Base-by-base conservation (phyloP, 768 basidiomycete genomes). In the Chalciporus pseudorubinellus region DNA sequence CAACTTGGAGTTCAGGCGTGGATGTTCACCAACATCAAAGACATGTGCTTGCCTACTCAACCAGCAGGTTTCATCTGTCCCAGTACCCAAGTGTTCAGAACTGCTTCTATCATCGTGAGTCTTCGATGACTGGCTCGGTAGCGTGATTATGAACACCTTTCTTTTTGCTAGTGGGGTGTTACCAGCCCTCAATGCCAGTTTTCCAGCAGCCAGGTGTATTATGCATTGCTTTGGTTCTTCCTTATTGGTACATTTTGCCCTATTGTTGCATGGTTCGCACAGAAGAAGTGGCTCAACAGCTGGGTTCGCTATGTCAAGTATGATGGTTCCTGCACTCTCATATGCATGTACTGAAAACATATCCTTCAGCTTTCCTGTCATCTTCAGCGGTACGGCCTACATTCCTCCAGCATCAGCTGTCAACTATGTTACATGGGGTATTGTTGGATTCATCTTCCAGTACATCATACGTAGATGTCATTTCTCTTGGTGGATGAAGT, bases 181-280 rank as follows among this genome's bases (percentile, higher is more conserved):
- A 89, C 92, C 51, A 89, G 90, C 9, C 91, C 90, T 24, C 75
- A 74, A n/a, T 76, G 84, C 10, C 84, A 84, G 60, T 92, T 87
- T 76, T 87, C 81, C 3, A 55, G 70, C 19, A 88, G 88, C 18
- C 81, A 84, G 61, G 70, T 85, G 22, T 87, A 85, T 69, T 75
- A 83, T 56, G 69, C 65, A 52, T 74, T 91, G 28, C 63, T 81
- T 18, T 83, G 84, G 71, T 92, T 90, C 74, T 93, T 93, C 86
- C 78, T 90, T 46, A 55, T 87, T 48, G 92, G 92, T 10, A 77
- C 83, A 43, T 26, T 83, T 46, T 75, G 79, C 41, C 91, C 90
- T 0, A 49, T 82, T 52, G 50, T 77, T 44, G 75, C 77, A 24
- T 91, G 78, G 67, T 53, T 81, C 51, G 58, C 81, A 44, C 72